Evolutionary conservation across 768 basidiomycete species (phyloP), one percentile per base, ranked within the genome.

Genomic region (Psilocybe subaeruginosa): DNA sequence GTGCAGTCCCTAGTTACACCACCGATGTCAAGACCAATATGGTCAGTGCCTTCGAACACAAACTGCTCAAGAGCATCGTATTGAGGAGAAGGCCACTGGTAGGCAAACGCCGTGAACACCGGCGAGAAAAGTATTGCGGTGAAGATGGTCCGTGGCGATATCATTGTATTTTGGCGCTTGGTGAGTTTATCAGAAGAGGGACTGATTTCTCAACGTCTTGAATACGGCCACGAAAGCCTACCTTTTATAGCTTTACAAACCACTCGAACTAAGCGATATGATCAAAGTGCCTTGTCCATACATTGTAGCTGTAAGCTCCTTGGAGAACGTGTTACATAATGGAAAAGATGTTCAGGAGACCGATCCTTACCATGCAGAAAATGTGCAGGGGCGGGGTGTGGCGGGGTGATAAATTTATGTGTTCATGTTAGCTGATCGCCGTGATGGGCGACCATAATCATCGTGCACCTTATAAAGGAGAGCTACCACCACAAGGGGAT

Each of bases 41-140:
- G 64, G 55, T 74, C 57, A 2, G 37, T 35, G 3, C 62, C 77
- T 62, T 77, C 77, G 52, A 77, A 78, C 5, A 78, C 50, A 51
- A 75, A 70, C 30, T 64, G 68, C 66, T 79, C 78, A 9, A 77
- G 63, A 1, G 70, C 70, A 43, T 79, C 77, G 60, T 76, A 74
- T 55, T 70, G 74, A 14, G 72, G 72, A 48, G 71, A 72, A 5
- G 77, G 77, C 76, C 75, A 79, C 4, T 53, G 51, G 51, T 53
- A 53, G 12, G 51, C 51, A n/a, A 53, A 19, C 5, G 51, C 30
- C 12, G 51, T 33, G 16, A 53, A 53, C 6, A 16, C 9, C 17
- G 51, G 30, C 8, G 33, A n/a, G 51, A 53, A 31, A 33, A 31
- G 19, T 35, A 53, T 35, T 9, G 51, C 51, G 16, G 33, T 53